Evolutionary conservation across 352 stramenopile species (phyloP).

Genomic region (Globisporangium alternatum): DNA sequence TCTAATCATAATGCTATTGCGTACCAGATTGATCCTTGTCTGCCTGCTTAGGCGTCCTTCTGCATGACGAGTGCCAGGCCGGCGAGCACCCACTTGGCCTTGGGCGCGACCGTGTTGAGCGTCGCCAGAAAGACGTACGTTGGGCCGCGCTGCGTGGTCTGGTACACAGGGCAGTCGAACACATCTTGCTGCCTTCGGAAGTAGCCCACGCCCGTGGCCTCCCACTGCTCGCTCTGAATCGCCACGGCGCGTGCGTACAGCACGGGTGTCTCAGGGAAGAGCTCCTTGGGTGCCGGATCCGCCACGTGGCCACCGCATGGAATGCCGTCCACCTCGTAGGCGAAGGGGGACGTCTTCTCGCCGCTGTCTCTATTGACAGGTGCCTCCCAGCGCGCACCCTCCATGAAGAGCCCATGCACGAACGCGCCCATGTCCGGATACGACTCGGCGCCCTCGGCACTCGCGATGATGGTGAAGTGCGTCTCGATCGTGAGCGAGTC

Average conservation of each 20-base stretch:
- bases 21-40: neutral
- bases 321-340: constrained; percentile 85
- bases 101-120: constrained; percentile 77
- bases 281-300: constrained; percentile 92
- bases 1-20: neutral
- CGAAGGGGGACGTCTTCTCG: constrained; percentile 77
- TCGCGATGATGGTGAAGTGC: constrained; percentile 84
- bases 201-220: constrained; percentile 93
- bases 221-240: constrained; percentile 86
- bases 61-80: constrained; percentile 93
- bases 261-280: constrained; percentile 85
- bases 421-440: constrained; percentile 87
- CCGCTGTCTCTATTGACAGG: constrained; percentile 48
- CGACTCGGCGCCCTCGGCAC: constrained; percentile 57
- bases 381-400: constrained; percentile 91
- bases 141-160: constrained; percentile 93
- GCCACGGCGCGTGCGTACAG: constrained; percentile 94
- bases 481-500: constrained; percentile 94
- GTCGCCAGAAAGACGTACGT: constrained; percentile 97
- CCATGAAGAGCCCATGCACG: constrained; percentile 93
- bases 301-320: constrained; percentile 82
- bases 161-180: constrained; percentile 96
- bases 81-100: constrained; percentile 92
- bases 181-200: constrained; percentile 85
- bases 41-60: constrained; percentile 72